Percentiles rank a stretch among this genome's conserved stretches.
Conservation (phyloP, 75 land plant species). For the Picea sitchensis region DNA sequence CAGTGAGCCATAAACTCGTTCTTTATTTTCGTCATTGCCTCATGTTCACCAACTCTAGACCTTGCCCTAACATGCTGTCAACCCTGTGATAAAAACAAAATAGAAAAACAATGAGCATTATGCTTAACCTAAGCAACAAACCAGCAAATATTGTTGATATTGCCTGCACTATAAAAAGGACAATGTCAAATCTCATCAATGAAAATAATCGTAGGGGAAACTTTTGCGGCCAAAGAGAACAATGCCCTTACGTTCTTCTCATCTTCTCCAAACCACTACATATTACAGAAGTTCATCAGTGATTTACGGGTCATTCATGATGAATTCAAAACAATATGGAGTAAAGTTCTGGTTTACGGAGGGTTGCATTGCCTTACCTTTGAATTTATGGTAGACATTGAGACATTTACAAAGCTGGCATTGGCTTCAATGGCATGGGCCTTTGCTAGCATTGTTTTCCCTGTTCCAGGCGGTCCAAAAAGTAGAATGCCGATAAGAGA, state of each 20-base stretch:
- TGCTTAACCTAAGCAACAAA: background rate
- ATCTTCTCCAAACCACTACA: slow-evolving; percentile 89
- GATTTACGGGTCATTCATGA: background rate
- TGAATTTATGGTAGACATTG: slow-evolving; percentile 89
- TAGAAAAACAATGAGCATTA: background rate
- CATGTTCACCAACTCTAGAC: slow-evolving; percentile 77
- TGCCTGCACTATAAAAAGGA: background rate
- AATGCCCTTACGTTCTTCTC: slow-evolving; percentile 86
- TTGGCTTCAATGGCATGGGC: slow-evolving; percentile 85
- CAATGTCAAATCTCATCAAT: slow-evolving; percentile 55
- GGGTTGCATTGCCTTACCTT: slow-evolving; percentile 18
- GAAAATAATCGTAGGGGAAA: slow-evolving; percentile 81
- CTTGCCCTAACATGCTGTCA: slow-evolving; percentile 85
- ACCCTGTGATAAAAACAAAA: background rate
- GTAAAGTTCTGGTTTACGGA: background rate
- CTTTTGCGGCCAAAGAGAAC: slow-evolving; percentile 82
- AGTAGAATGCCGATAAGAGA: slow-evolving; percentile 49
- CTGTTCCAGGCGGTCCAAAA: slow-evolving; percentile 88
- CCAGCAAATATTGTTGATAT: background rate
- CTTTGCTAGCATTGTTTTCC: slow-evolving; percentile 89
- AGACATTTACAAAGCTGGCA: slow-evolving; percentile 92
- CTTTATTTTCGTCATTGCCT: slow-evolving; percentile 88
- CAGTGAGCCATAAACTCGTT: slow-evolving; percentile 90
- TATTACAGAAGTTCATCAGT: background rate
- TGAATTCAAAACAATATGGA: background rate